phyloP scores from a whole-genome alignment of 2,329 filamentous ascomycete species.

The Claviceps digitariae region DNA sequence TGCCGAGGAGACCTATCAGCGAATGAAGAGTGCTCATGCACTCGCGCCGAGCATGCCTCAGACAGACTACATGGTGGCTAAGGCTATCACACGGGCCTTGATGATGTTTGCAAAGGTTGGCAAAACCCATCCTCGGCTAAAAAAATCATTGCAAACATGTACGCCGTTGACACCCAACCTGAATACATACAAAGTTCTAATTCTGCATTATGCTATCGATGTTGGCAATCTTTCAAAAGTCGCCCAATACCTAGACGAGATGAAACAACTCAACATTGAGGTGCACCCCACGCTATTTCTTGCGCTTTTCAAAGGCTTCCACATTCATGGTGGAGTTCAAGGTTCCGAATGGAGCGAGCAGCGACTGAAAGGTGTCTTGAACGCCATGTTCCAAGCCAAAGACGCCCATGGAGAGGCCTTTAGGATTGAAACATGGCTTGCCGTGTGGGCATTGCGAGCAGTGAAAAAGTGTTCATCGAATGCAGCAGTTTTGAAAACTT shows the following conservation, averaged over 20 bases:
- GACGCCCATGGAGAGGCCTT: slow-evolving; percentile 33
- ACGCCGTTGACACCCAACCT: slow-evolving; percentile 60
- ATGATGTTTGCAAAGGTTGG: slow-evolving; percentile 43
- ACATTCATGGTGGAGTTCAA: slow-evolving; percentile 49
- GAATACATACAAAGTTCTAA: slow-evolving; percentile 65
- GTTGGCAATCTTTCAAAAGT: slow-evolving; percentile 62
- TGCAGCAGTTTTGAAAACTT: slow-evolving; percentile 40
- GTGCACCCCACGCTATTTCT: slow-evolving; percentile 68
- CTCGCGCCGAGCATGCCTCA: slow-evolving; percentile 25
- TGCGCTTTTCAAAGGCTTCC: slow-evolving; percentile 72
- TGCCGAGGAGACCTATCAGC: slow-evolving; percentile 67
- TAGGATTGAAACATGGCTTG: slow-evolving; percentile 46
- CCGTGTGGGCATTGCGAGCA: slow-evolving; percentile 46
- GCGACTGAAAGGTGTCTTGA: slow-evolving; percentile 55
- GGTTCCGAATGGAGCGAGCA: slow-evolving; percentile 58
- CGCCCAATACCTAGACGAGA: slow-evolving; percentile 62
- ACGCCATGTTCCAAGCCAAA: slow-evolving; percentile 44
- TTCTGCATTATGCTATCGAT: slow-evolving; percentile 57
- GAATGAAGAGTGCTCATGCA: slow-evolving; percentile 58
- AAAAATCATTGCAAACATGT: slow-evolving; percentile 40
- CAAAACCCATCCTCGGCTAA: slow-evolving; percentile 41
- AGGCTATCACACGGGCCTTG: slow-evolving; percentile 39
- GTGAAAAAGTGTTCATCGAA: slow-evolving; percentile 46
- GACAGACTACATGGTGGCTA: slow-evolving; percentile 31
- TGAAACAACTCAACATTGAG: slow-evolving; percentile 54